phyloP scores from a whole-genome alignment of 208 protist genomes.

The Balamuthia mandrillaris region DNA sequence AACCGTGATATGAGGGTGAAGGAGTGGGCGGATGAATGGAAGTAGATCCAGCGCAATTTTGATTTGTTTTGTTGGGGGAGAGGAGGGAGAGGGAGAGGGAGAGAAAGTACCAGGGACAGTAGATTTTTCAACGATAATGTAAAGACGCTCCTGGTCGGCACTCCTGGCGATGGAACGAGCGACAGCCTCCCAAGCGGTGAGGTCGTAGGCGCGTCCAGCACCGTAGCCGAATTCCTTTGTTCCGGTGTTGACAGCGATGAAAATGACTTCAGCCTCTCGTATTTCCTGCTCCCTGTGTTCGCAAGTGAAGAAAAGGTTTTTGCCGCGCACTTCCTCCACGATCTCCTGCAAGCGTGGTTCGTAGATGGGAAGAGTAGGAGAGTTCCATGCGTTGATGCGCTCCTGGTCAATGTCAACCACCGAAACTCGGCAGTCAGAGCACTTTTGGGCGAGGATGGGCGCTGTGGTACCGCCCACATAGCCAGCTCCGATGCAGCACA shows the following conservation, averaged over 20 bases:
- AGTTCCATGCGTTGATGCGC: conserved; percentile 85
- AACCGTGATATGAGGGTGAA: no score
- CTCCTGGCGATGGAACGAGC: conserved; percentile 76
- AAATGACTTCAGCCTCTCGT: conserved; percentile 86
- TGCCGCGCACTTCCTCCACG: conserved; percentile 66
- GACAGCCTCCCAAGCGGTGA: conserved; percentile 83
- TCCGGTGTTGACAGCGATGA: conserved; percentile 94
- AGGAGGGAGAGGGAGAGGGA: no score
- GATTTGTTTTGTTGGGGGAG: no score
- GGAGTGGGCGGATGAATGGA: no score
- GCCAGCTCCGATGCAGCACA: conserved; percentile 49
- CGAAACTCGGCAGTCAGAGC: conserved; percentile 82
- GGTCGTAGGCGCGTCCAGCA: conserved; percentile 77
- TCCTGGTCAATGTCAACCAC: conserved; percentile 87
- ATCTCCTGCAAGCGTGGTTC: conserved; percentile 91
- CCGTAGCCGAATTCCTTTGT: conserved; percentile 91
- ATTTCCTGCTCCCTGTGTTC: conserved; percentile 74
- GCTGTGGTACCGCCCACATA: conserved; percentile 96
- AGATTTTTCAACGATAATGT: conserved; percentile 90
- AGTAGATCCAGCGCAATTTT: no score
- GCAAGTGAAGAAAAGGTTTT: conserved; percentile 92
- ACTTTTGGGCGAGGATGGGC: conserved; percentile 90
- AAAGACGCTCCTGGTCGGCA: not conserved
- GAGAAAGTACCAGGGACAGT: no score
- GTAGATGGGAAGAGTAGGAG: conserved; percentile 83